Base-by-base conservation (phyloP, 805 yeast species). In the Pichia cephalocereana region DNA sequence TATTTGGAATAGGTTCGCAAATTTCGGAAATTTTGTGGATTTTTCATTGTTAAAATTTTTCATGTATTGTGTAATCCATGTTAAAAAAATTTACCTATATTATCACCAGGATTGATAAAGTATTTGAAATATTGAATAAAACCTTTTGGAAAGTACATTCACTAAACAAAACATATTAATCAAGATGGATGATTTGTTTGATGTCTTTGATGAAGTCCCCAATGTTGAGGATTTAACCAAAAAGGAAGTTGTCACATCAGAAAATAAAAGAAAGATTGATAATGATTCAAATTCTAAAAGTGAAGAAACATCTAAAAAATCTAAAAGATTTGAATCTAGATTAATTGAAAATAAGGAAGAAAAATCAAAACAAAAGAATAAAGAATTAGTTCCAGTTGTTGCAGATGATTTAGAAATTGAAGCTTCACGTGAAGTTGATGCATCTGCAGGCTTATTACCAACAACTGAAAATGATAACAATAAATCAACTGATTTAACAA, bases 391-490 rank as follows among this genome's bases (percentile, higher is more conserved):
- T 34, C 89, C 96, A 0, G 80, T 87, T 38, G 95, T 88, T 26
- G 85, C 91, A 1, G 96, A 89, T 65, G 74, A 86, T 6, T 78
- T 89, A 45, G 96, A 88, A 62, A 85, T 86, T 52, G 96, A 88
- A 65, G 93, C 96, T 0, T 82, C 87, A 4, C 74, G 95, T 64
- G 95, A 88, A 64, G 95, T 89, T 32, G 80, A 80, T n/a, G 87
- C 85, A 1, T 84, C 95, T 0, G 76, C 76, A 32, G 95, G 95
- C 7, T 70, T 88, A 36, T 61, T 80, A 57, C 71, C 71, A 12
- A 38, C 44, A n/a, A n/a, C 31, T 8, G 32, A 40, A 14, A 6
- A 6, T 34, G 17, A 14, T 34, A 14, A 34, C 10, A 6, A 3
- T 34, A 3, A 14, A 34, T 14, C 17, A 14, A 15, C n/a, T 34